Evolutionary conservation across 495 filamentous ascomycete species (phyloP).

Genomic region (Penicillium canescens): DNA sequence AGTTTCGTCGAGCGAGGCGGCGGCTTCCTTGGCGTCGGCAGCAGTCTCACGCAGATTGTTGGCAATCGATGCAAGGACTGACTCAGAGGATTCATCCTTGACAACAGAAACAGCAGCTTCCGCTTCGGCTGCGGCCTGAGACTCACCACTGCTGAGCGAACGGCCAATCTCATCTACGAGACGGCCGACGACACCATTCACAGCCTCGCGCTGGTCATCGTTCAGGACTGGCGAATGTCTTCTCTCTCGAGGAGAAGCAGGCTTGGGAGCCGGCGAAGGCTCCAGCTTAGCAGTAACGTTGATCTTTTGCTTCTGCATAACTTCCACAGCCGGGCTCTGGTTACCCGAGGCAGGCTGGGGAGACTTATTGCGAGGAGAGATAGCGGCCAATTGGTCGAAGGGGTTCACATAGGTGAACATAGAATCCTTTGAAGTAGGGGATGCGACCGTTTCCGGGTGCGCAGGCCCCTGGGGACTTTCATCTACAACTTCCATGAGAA

Average conservation of each 20-base stretch:
- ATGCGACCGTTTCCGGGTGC: conserved; percentile 32
- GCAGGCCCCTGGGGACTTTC: conserved; percentile 20
- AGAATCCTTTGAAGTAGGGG: conserved; percentile 38
- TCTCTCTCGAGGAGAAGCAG: conserved; percentile 18
- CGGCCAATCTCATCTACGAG: conserved; percentile 67
- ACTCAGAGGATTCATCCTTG: conserved; percentile 34
- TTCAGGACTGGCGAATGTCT: conserved; percentile 36
- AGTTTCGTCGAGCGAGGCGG: conserved; percentile 36
- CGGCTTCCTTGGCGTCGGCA: conserved; percentile 14
- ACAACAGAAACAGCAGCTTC: conserved; percentile 21
- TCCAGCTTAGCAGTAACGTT: conserved; percentile 23
- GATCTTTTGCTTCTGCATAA: conserved; percentile 24
- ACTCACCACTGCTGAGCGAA: conserved; percentile 66
- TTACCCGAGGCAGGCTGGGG: conserved; percentile 42
- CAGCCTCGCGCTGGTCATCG: conserved; percentile 58
- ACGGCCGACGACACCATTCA: conserved; percentile 68
- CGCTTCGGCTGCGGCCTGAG: conserved; percentile 45
- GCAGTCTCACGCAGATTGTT: conserved; percentile 37
- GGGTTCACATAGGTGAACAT: conserved; percentile 80
- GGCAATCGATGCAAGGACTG: conserved; percentile 34
- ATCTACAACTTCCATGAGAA: conserved; percentile 18
- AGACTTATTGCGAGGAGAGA: conserved; percentile 60
- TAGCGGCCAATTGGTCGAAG: conserved; percentile 73
- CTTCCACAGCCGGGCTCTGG: conserved; percentile 37
- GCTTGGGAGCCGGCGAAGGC: conserved; percentile 4